Conservation (phyloP, 2,329 filamentous ascomycete species). For the Stachybotrys chlorohalonatus region DNA sequence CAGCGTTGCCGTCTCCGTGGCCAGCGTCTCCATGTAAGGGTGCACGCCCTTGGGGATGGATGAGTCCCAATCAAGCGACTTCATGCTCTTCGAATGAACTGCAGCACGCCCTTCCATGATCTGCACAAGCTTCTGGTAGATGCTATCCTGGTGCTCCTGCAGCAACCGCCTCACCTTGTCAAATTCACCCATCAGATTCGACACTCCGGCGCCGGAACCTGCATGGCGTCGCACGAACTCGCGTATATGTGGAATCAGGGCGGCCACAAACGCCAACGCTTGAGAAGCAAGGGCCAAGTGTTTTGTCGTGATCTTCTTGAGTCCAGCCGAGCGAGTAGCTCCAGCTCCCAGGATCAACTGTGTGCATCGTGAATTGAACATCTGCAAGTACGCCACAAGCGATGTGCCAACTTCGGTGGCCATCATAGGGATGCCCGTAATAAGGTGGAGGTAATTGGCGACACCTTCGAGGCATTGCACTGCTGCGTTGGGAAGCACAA, state of each 20-base stretch:
- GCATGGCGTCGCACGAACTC: constrained; percentile 81
- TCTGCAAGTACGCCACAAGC: constrained; percentile 76
- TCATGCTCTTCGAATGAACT: constrained; percentile 66
- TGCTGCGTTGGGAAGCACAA: constrained; percentile 77
- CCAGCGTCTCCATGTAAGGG: constrained; percentile 76
- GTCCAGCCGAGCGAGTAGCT: constrained; percentile 75
- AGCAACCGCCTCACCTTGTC: constrained; percentile 77
- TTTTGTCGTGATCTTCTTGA: constrained; percentile 95
- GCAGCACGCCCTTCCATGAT: constrained; percentile 78
- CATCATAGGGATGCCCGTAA: constrained; percentile 81
- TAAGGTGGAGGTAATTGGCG: constrained; percentile 72
- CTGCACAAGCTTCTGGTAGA: constrained; percentile 87
- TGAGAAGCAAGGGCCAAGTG: constrained; percentile 89
- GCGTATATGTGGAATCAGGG: constrained; percentile 79
- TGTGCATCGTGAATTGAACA: constrained; percentile 94
- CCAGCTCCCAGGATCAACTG: constrained; percentile 94
- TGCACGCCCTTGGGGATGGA: constrained; percentile 37
- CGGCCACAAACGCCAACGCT: constrained; percentile 77
- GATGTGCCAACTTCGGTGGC: constrained; percentile 71
- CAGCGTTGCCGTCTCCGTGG: constrained; percentile 76
- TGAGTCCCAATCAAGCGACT: constrained; percentile 64
- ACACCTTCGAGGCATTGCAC: constrained; percentile 74
- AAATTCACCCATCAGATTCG: constrained; percentile 67
- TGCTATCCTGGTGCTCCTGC: constrained; percentile 83
- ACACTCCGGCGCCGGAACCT: constrained; percentile 40